Conservation (phyloP, 2,329 filamentous ascomycete genomes). For the Chaetothyriales sp. region DNA sequence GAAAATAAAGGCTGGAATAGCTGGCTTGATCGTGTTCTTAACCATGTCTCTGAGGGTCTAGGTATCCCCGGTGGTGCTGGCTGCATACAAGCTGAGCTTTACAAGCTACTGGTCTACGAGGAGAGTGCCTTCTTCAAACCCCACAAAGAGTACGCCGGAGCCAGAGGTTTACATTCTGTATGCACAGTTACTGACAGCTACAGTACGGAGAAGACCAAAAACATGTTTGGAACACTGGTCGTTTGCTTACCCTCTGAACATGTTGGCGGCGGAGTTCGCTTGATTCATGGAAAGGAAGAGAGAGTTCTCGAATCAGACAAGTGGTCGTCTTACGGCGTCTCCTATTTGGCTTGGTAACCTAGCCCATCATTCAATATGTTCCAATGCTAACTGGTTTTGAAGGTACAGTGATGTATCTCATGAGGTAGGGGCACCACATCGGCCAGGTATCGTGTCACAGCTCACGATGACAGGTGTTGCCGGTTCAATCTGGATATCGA, state of each 20-base stretch:
- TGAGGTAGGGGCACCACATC: no score
- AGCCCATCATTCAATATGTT: no score
- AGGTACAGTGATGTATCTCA: slow-evolving; percentile 43
- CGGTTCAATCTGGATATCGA: slow-evolving; percentile 35
- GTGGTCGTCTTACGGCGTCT: slow-evolving; percentile 19
- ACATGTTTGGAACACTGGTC: slow-evolving; percentile 40
- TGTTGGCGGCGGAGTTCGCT: slow-evolving; percentile 33
- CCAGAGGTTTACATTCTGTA: no score
- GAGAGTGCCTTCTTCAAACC: slow-evolving; percentile 38
- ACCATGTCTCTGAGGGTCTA: slow-evolving; percentile 3
- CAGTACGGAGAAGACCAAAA: slow-evolving; percentile 34
- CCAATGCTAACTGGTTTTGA: no score
- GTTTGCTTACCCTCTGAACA: slow-evolving; percentile 37
- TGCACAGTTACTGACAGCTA: no score
- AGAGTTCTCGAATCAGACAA: slow-evolving; percentile 21
- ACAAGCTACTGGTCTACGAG: slow-evolving; percentile 40
- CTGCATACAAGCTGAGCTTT: slow-evolving; percentile 25
- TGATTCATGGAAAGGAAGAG: slow-evolving; percentile 26
- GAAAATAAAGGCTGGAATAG: slow-evolving; percentile 24
- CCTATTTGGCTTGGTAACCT: no score
- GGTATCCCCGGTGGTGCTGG: slow-evolving; percentile 14
- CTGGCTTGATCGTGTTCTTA: slow-evolving; percentile 1
- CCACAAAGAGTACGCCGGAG: slow-evolving; percentile 35
- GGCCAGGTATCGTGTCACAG: no score
- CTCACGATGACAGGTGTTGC: slow-evolving; percentile 34